Percentiles rank a stretch among this genome's conserved stretches.
Conservation (phyloP, 192 early-diverging fungal genomes). For the Backusella psychrophila region DNA sequence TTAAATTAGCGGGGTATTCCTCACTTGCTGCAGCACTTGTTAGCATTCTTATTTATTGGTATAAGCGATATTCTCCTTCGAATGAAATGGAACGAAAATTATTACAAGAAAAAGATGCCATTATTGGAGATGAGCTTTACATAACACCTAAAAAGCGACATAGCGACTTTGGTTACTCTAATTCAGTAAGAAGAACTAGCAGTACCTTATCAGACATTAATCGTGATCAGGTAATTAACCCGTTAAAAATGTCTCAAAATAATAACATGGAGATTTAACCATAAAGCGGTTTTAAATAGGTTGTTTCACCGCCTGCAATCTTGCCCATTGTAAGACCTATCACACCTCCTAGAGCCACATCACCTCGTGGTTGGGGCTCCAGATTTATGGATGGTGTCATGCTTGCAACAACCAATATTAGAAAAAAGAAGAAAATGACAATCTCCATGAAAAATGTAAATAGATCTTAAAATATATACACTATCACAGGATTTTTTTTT, state of each 20-base stretch:
- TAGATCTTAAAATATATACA: not conserved
- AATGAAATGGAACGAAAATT: not conserved
- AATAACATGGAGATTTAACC: not conserved
- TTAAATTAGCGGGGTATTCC: constrained; percentile 26
- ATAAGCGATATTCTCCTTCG: constrained; percentile 1
- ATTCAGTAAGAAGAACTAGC: not conserved
- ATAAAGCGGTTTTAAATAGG: not conserved
- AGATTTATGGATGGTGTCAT: constrained; percentile 10
- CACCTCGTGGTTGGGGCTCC: constrained; percentile 2
- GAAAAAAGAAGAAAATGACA: constrained; percentile 50
- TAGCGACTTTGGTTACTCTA: not conserved
- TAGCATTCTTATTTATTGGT: constrained; percentile 17
- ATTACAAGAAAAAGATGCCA: not conserved
- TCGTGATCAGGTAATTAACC: not conserved
- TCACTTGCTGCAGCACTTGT: constrained; percentile 29
- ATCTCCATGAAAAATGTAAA: constrained; percentile 63
- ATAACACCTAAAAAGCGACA: not conserved
- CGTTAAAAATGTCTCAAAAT: not conserved
- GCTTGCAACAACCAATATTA: constrained; percentile 18
- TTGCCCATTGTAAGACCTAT: not conserved
- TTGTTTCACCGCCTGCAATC: not conserved
- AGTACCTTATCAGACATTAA: not conserved
- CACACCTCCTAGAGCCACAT: not conserved
- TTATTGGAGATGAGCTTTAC: not conserved
- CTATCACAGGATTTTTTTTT: not conserved